Evolutionary conservation across 2,329 filamentous ascomycete species (phyloP), one percentile per base, ranked within the genome.

Genomic region (Monosporascus sp.): DNA sequence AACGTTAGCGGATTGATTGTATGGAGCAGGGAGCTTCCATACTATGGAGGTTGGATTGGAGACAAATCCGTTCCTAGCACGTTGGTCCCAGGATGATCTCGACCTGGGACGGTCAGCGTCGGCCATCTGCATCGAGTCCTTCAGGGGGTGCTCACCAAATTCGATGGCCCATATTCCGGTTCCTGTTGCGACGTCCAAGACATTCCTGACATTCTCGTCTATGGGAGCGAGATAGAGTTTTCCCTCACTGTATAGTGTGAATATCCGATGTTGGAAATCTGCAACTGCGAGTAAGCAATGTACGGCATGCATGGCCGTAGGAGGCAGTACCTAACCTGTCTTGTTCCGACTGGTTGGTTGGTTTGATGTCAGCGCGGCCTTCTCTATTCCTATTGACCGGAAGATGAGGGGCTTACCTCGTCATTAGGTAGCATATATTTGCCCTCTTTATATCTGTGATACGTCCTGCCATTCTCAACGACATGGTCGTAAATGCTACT

Each of bases 361-460:
- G 43, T 15, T 31, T 4, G 26, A 24, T 49, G 6, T 53, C 2
- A 55, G 49, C 22, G 41, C 40, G 15, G 20, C 26, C 7, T 20
- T 14, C 5, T 24, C 37, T 26, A 22, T 22, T 3, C 22, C 15
- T 24, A 14, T 43, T 11, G n/a, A 31, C 7, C 22, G n/a, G 24
- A 22, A 15, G 22, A 20, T 22, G 6, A 41, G 40, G 7, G 40
- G 7, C 50, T 44, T 53, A 62, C 61, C 53, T 62, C 59, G 7
- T 65, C 63, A 40, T 65, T 65, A 7, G 63, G 63, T 28, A 65
- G 55, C 18, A 61, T 54, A 41, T 64, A 65, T 53, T 65, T 63
- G 9, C 62, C 62, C 47, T 60, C 61, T 37, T 63, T 63, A 48
- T 60, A 63, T 11, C 60, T 55, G 49, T 64, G 62, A 44, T 63